Base-by-base conservation (phyloP, 2,329 filamentous ascomycete genomes). In the Penicillium rolfsii region DNA sequence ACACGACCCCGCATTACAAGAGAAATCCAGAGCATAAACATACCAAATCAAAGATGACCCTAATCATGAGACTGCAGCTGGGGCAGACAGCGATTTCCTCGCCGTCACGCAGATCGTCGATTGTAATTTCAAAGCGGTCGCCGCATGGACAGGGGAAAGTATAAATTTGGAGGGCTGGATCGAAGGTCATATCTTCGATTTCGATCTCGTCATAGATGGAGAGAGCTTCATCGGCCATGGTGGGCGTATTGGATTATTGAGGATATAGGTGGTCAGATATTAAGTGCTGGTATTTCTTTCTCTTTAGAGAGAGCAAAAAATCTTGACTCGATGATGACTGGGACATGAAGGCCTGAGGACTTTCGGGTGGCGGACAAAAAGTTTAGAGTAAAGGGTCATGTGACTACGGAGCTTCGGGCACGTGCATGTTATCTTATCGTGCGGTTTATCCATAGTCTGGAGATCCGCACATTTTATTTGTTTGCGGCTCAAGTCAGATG, bases 151-250 rank as follows among this genome's bases (percentile, higher is more conserved):
- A 99, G 14, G 95, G 95, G 77, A 96, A 97, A 80, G 94, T 90
- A 81, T 97, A 99, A 70, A 97, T 89, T 76, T 97, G 89, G 43
- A 93, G 85, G 4, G 84, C 83, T 50, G 87, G 81, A 77, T 97
- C 93, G 76, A 87, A 97, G 72, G 91, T 95, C 93, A 97, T 96
- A 79, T 99, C 95, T 78, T 98, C 94, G 81, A 98, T 97, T 77
- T 98, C 94, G 78, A 98, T 94, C 79, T 97, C 94, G 74, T 98
- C 94, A 82, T 97, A 98, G 76, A 97, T 91, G 68, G 89, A 87
- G 59, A 89, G 78, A 56, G 86, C 83, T 66, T 89, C 73, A 74
- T 88, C 87, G 38, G 87, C 83, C 86, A 88, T 89, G 59, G 67
- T 80, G 58, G 58, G 55, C 8, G 33, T 26, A 28, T 19, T 22